phyloP scores from a whole-genome alignment of 257 asterid species.

The Salvia splendens region DNA sequence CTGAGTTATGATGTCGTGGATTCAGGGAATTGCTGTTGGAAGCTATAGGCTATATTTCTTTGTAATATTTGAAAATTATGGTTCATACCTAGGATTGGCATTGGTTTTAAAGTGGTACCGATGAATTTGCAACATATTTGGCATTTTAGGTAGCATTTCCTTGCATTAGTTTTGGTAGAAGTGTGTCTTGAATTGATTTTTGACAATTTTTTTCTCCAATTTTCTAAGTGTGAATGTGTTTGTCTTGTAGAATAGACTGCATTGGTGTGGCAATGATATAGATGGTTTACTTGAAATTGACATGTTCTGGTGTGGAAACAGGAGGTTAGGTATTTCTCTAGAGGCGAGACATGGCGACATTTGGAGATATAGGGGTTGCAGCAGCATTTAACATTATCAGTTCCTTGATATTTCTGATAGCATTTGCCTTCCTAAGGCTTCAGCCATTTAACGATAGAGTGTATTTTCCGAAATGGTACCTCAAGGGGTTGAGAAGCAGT shows the following conservation, averaged over 20 bases:
- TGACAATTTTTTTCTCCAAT: background rate
- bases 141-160: background rate
- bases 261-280: background rate
- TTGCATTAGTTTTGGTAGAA: background rate
- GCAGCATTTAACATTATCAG: slow-evolving; percentile 76
- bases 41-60: background rate
- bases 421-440: slow-evolving; percentile 84
- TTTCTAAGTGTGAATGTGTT: background rate
- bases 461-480: slow-evolving; percentile 97
- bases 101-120: background rate
- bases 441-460: slow-evolving; percentile 94
- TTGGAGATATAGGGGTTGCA: slow-evolving; percentile 73
- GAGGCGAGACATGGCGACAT: slow-evolving; percentile 63
- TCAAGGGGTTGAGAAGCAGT: slow-evolving; percentile 76
- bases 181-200: background rate
- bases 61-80: background rate
- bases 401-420: slow-evolving; percentile 78
- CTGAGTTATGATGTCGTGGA: slow-evolving; percentile 23
- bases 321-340: slow-evolving; percentile 36
- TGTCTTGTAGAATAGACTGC: background rate
- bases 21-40: slow-evolving; percentile 11
- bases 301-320: slow-evolving; percentile 32
- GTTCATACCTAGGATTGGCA: background rate
- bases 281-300: slow-evolving; percentile 25
- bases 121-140: background rate